phyloP scores from a whole-genome alignment of 2,329 filamentous ascomycete genomes.

The Hypoxylon sp. region DNA sequence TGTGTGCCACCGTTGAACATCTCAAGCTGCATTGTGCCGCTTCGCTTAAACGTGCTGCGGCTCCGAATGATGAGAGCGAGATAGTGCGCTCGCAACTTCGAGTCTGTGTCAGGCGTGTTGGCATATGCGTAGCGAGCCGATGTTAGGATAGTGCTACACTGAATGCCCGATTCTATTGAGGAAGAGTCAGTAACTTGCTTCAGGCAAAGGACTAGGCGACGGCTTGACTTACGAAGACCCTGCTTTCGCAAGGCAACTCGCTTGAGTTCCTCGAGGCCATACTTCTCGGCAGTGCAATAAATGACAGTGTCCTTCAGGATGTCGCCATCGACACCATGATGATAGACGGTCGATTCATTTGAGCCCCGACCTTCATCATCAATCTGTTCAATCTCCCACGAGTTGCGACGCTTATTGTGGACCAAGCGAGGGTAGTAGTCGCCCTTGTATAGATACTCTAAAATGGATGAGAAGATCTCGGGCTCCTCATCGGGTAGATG shows the following conservation, averaged over 20 bases:
- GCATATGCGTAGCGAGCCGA: conserved; percentile 92
- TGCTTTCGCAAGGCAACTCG: conserved; percentile 89
- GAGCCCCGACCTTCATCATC: conserved; percentile 61
- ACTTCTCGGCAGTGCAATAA: conserved; percentile 90
- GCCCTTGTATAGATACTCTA: conserved; percentile 94
- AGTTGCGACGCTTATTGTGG: conserved; percentile 84
- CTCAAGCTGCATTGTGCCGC: conserved; percentile 94
- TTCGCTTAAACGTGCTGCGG: conserved; percentile 89
- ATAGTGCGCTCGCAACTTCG: conserved; percentile 91
- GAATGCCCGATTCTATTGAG: conserved; percentile 77
- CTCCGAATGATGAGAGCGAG: conserved; percentile 92
- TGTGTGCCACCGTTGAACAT: conserved; percentile 88
- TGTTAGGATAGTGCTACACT: conserved; percentile 85
- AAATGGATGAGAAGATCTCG: conserved; percentile 89
- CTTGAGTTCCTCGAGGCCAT: conserved; percentile 87
- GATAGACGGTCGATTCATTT: conserved; percentile 77
- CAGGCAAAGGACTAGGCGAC: background rate
- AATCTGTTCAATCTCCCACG: conserved; percentile 83
- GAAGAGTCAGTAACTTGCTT: conserved; percentile 28
- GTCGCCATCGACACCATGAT: conserved; percentile 73
- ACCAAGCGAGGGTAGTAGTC: conserved; percentile 90
- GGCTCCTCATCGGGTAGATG: conserved; percentile 87
- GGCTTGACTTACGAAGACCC: conserved; percentile 75
- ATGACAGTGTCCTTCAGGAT: conserved; percentile 91
- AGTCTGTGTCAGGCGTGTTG: conserved; percentile 90